phyloP scores from a whole-genome alignment of 768 basidiomycete genomes.

The Hysterangium stoloniferum region DNA sequence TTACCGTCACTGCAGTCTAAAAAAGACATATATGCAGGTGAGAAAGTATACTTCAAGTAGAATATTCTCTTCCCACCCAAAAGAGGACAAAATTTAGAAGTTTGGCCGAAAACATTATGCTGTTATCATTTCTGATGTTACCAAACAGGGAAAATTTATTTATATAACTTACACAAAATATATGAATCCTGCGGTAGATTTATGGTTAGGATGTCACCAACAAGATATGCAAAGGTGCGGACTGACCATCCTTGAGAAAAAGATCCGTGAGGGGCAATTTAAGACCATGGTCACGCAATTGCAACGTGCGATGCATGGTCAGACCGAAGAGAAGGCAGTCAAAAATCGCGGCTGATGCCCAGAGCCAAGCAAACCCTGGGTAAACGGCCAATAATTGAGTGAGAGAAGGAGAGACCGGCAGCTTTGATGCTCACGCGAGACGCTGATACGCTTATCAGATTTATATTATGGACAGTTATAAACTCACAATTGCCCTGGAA shows the following conservation, averaged over 20 bases:
- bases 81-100: slow-evolving; percentile 1
- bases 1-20: slow-evolving; percentile 4
- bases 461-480: neutral
- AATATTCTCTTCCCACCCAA: neutral
- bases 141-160: neutral
- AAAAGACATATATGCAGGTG: neutral
- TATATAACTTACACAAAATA: neutral
- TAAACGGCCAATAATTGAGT: too few relatives aligned
- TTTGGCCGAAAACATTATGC: neutral
- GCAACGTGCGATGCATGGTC: neutral
- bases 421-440: neutral
- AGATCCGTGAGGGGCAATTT: neutral
- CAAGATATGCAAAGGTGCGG: neutral
- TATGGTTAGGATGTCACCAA: neutral
- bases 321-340: neutral
- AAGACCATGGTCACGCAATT: neutral
- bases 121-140: neutral
- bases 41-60: neutral
- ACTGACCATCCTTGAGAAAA: neutral
- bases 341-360: neutral
- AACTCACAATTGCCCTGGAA: neutral
- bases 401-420: too few relatives aligned
- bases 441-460: neutral
- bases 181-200: neutral
- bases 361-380: slow-evolving; percentile 6